Conservation (phyloP, 2,329 filamentous ascomycete genomes). For the Cladobotryum protrusum region DNA sequence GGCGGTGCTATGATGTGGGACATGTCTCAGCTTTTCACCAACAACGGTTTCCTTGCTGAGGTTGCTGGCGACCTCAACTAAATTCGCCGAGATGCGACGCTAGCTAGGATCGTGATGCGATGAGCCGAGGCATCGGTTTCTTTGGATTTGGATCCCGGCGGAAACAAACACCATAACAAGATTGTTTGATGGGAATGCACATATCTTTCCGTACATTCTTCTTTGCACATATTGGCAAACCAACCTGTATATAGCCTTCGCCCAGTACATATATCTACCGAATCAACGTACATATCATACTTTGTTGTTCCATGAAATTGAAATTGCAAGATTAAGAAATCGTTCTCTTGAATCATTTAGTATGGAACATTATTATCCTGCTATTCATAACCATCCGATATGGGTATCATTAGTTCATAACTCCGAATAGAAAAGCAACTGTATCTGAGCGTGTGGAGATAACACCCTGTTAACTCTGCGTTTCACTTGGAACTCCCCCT, state of each 20-base stretch:
- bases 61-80: constrained; percentile 32
- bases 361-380: too few relatives aligned
- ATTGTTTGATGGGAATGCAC: constrained; percentile 1
- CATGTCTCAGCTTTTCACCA: constrained; percentile 53
- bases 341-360: too few relatives aligned
- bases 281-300: constrained; percentile 5
- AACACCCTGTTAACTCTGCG: too few relatives aligned
- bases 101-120: neutral
- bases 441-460: too few relatives aligned
- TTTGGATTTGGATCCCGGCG: neutral
- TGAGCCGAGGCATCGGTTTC: neutral
- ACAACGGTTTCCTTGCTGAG: constrained; percentile 47
- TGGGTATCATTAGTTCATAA: constrained; percentile 11
- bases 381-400: neutral
- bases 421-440: neutral
- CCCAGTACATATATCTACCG: constrained; percentile 2
- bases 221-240: constrained; percentile 1
- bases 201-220: neutral
- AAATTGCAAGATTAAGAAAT: too few relatives aligned
- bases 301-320: too few relatives aligned
- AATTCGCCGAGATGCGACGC: neutral
- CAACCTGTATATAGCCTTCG: constrained; percentile 8
- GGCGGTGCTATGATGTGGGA: constrained; percentile 68
- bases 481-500: too few relatives aligned
- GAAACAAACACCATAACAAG: neutral